Percentiles rank a stretch among this genome's conserved stretches.
These are phyloP conservation scores for Pythium periplocum DNA, from an alignment of 352 stramenopile genomes.

Conservation along the genomic window DNA sequence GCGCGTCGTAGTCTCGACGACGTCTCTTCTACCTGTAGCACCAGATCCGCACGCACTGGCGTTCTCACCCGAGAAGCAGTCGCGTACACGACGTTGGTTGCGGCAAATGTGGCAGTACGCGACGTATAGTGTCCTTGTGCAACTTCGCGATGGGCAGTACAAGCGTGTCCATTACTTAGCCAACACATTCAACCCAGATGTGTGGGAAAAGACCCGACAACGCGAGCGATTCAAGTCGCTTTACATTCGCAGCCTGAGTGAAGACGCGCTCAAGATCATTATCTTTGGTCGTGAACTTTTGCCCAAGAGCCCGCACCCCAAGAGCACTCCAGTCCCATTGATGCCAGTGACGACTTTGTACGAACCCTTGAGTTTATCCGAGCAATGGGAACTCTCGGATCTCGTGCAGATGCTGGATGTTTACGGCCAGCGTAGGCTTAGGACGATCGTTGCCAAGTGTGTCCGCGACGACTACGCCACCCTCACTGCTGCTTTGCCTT, in stretches of 20 bases:
- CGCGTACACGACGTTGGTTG: slow-evolving; percentile 39
- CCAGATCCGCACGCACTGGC: slow-evolving; percentile 7
- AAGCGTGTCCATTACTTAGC: background rate
- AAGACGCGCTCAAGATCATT: slow-evolving; percentile 32
- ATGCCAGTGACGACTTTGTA: slow-evolving; percentile 6
- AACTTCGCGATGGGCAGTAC: slow-evolving; percentile 17
- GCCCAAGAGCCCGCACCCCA: slow-evolving; percentile 17
- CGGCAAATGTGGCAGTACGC: slow-evolving; percentile 69
- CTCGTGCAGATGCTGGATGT: slow-evolving; percentile 42
- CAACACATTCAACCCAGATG: no score
- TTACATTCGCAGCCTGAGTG: slow-evolving; percentile 46
- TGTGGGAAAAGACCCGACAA: slow-evolving; percentile 3
- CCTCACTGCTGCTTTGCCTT: no score
- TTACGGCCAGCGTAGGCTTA: slow-evolving; percentile 22
- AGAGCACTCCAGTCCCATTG: background rate
- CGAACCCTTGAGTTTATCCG: slow-evolving; percentile 29
- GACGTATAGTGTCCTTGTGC: slow-evolving; percentile 35
- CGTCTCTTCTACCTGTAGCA: slow-evolving; percentile 31
- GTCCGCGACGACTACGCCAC: slow-evolving; percentile 30
- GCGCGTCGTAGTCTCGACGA: slow-evolving; percentile 22
- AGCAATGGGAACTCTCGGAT: slow-evolving; percentile 68
- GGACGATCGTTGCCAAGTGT: no score
- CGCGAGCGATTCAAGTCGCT: slow-evolving; percentile 48
- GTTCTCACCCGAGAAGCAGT: slow-evolving; percentile 23
- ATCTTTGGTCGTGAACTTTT: slow-evolving; percentile 33